Percentiles rank a stretch among this genome's conserved stretches.
Conservation (phyloP, 2,329 filamentous ascomycete species). For the Dothidotthia symphoricarpi region DNA sequence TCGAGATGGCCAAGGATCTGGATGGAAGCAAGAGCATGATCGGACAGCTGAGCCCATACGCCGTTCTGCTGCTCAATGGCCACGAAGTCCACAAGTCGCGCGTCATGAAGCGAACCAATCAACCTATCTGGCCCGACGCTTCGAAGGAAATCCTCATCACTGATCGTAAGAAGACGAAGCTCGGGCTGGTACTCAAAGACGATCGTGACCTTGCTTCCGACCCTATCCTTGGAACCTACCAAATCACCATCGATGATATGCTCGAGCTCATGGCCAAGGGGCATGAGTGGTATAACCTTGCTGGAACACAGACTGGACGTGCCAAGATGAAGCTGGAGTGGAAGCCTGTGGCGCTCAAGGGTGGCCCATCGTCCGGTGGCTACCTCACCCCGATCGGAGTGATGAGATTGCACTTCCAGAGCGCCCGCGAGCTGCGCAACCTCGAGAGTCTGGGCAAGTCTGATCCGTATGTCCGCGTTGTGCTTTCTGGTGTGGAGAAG, state of each 20-base stretch:
- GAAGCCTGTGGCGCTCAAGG: conserved; percentile 88
- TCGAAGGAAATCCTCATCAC: conserved; percentile 94
- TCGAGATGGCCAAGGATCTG: conserved; percentile 95
- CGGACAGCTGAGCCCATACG: conserved; percentile 88
- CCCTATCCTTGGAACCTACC: conserved; percentile 83
- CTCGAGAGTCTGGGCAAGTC: conserved; percentile 95
- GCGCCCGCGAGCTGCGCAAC: conserved; percentile 80
- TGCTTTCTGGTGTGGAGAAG: conserved; percentile 88
- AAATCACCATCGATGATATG: conserved; percentile 94
- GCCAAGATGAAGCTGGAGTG: conserved; percentile 90
- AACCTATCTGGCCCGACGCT: conserved; percentile 91
- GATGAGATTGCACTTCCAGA: conserved; percentile 88
- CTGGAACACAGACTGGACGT: conserved; percentile 76
- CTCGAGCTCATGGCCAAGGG: conserved; percentile 86
- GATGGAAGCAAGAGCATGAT: conserved; percentile 90
- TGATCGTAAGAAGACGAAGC: conserved; percentile 82
- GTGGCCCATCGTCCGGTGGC: conserved; percentile 73
- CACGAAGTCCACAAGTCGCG: conserved; percentile 87
- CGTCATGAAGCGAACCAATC: conserved; percentile 95
- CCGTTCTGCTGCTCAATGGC: conserved; percentile 81
- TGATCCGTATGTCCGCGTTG: conserved; percentile 85
- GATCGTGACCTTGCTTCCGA: conserved; percentile 83
- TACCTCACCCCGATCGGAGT: conserved; percentile 94
- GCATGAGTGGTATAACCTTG: conserved; percentile 92
- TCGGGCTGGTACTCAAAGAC: conserved; percentile 93